Evolutionary conservation across 176 grass and related monocot genomes (phyloP).

Genomic region (Secale cereale): DNA sequence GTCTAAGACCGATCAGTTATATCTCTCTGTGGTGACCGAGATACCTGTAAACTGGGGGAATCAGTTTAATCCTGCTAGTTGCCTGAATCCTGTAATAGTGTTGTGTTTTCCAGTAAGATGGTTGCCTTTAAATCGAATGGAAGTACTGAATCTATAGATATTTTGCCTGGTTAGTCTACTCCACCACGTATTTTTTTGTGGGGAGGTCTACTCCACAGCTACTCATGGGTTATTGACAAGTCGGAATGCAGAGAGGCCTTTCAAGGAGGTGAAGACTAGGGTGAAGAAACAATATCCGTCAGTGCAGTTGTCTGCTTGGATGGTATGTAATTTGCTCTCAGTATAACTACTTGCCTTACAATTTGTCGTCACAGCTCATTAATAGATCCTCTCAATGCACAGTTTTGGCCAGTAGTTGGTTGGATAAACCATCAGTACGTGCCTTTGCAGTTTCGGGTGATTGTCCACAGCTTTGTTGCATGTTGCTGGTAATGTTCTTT

Average conservation of each 20-base stretch:
- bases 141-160: background rate
- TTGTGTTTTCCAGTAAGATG: background rate
- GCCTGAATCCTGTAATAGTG: background rate
- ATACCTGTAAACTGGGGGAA: background rate
- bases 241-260: slow-evolving; percentile 65
- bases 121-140: background rate
- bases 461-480: slow-evolving; percentile 83
- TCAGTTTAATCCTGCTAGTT: background rate
- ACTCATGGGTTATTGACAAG: background rate
- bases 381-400: slow-evolving; percentile 6
- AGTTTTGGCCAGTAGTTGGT: slow-evolving; percentile 89
- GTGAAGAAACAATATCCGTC: slow-evolving; percentile 83
- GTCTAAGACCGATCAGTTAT: background rate
- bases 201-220: background rate
- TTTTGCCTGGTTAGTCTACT: background rate
- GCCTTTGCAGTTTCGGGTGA: slow-evolving; percentile 80
- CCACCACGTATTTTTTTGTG: no score
- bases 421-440: slow-evolving; percentile 96
- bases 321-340: slow-evolving; percentile 38
- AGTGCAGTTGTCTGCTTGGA: slow-evolving; percentile 90
- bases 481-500: slow-evolving; percentile 70
- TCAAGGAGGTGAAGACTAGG: slow-evolving; percentile 59
- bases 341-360: background rate
- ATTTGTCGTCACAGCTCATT: background rate
- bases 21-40: background rate